Evolutionary conservation across 2,329 filamentous ascomycete genomes (phyloP), one percentile per base, ranked within the genome.

Genomic region (Neocatenulostroma microsporum): DNA sequence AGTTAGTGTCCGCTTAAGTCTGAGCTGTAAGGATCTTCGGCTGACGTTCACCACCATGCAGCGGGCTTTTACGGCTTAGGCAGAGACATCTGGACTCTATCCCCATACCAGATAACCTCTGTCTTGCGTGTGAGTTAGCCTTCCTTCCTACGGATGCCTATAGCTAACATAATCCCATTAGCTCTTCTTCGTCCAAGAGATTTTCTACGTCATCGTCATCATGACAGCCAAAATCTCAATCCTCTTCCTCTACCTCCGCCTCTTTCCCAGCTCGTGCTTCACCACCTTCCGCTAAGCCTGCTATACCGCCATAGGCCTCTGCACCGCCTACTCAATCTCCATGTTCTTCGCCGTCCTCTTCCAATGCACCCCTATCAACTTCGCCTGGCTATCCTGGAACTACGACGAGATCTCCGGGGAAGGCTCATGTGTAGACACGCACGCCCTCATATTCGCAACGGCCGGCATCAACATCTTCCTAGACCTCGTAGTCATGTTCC

Each of bases 401-500:
- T n/a, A n/a, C n/a, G n/a, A n/a, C n/a, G n/a, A n/a, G n/a, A n/a
- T n/a, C n/a, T n/a, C n/a, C n/a, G 29, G 24, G 13, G 21, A 34
- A 37, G 48, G 48, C 8, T 26, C 35, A n/a, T 51, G 48, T 40
- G 36, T 48, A 35, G 38, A 50, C 31, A 27, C 37, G 10, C 38
- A 46, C 13, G 44, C 40, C 5, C 41, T 44, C 14, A 44, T 47
- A 18, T 46, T 39, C 36, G 42, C 46, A 2, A 41, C 37, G 11
- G 39, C 44, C 7, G 35, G 28, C 12, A 27, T 45, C 25, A 52
- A 50, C 35, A 49, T 50, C 25, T 26, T 36, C 30, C 44, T 47
- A 21, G 49, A 52, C 17, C 14, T 50, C 7, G 18, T 42, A 13
- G 40, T 44, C 24, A 46, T 50, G 30, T 12, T 46, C 15, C 37